Conservation (phyloP, 345 rosid genomes). For the Linum tenue region DNA sequence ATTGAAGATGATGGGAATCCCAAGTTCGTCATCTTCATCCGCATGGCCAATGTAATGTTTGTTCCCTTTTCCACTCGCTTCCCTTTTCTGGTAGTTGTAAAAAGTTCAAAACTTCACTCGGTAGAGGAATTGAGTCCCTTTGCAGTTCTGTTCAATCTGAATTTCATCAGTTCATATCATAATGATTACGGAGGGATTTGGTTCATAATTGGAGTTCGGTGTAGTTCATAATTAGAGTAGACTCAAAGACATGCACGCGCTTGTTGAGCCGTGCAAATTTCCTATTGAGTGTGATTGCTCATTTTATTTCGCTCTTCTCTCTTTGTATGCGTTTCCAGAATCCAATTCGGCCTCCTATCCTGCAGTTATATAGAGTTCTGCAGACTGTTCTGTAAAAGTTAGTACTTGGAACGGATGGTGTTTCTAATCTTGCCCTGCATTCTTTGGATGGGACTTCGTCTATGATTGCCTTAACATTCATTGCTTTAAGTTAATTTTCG, state of each 20-base stretch:
- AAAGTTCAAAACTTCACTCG: no score
- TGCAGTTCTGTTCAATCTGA: not conserved
- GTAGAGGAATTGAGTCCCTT: not conserved
- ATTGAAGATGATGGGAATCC: slow-evolving; percentile 96
- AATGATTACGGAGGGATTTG: not conserved
- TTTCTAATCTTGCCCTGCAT: not conserved
- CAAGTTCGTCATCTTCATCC: slow-evolving; percentile 75
- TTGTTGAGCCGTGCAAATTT: no score
- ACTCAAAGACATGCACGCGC: no score
- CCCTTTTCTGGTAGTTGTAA: not conserved
- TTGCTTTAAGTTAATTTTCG: no score
- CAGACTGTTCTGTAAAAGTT: not conserved
- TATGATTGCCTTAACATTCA: no score
- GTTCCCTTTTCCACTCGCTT: not conserved
- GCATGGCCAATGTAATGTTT: slow-evolving; percentile 55
- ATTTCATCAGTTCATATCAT: no score
- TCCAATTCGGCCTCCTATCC: no score
- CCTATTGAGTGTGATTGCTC: no score
- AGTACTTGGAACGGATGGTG: not conserved
- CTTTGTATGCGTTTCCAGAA: no score
- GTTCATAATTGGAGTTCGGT: not conserved
- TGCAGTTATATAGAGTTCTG: no score
- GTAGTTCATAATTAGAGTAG: no score
- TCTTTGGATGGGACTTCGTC: not conserved
- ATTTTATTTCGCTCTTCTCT: no score